Evolutionary conservation across 805 yeast species (phyloP).

Genomic region (Maudiozyma serrabonitensis): DNA sequence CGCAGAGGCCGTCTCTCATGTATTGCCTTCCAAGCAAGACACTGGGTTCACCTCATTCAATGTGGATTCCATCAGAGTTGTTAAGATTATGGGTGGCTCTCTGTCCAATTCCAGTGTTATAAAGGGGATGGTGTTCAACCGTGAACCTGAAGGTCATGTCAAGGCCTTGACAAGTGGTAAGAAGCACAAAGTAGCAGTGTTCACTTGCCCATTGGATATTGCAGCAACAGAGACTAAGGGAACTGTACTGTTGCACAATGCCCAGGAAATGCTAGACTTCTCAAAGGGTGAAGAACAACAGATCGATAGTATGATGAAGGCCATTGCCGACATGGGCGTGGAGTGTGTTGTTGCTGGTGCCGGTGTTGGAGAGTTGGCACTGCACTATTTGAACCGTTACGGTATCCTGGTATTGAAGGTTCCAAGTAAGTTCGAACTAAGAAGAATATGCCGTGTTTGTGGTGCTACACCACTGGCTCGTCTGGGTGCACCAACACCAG

Average conservation of each 20-base stretch:
- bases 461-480: conserved; percentile 95
- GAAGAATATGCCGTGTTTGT: conserved; percentile 91
- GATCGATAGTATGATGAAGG: conserved; percentile 75
- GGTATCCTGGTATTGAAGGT: conserved; percentile 79
- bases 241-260: conserved; percentile 89
- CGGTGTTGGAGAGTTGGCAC: conserved; percentile 83
- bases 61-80: conserved; percentile 90
- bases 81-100: conserved; percentile 90
- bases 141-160: conserved; percentile 90
- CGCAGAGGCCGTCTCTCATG: conserved; percentile 72
- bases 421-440: conserved; percentile 86
- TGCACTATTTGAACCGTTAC: conserved; percentile 84
- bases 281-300: conserved; percentile 94
- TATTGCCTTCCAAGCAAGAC: conserved; percentile 40
- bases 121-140: conserved; percentile 96
- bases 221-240: conserved; percentile 98
- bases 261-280: conserved; percentile 93
- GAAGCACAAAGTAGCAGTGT: conserved; percentile 81
- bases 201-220: conserved; percentile 88
- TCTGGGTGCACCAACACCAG: conserved; percentile 90
- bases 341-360: conserved; percentile 91
- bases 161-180: conserved; percentile 42
- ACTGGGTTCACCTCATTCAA: conserved; percentile 44
- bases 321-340: conserved; percentile 75
- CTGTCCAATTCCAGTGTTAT: conserved; percentile 66